Percentiles rank a stretch among this genome's conserved stretches.
Evolutionary conservation across 441 rosid species (phyloP).

Genomic region (Brassica balearica): DNA sequence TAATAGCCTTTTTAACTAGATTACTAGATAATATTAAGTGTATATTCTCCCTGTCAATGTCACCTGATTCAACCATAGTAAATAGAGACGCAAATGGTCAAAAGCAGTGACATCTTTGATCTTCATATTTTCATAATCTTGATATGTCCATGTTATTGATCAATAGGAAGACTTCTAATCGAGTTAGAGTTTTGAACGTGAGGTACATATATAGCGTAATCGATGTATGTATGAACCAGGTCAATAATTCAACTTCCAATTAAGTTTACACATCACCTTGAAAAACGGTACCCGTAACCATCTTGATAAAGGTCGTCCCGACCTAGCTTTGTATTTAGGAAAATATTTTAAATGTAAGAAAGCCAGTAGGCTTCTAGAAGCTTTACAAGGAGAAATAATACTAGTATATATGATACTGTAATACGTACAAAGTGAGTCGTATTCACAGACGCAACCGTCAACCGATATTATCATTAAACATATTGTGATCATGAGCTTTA

Average conservation of each 20-base stretch:
- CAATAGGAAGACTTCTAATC: background rate
- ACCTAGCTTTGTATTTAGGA: background rate
- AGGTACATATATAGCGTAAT: background rate
- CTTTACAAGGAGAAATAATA: constrained; percentile 1
- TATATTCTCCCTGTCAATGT: background rate
- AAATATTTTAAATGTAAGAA: background rate
- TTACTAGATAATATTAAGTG: background rate
- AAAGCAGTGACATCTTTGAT: background rate
- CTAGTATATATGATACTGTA: background rate
- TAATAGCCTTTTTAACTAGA: background rate
- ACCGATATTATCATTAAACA: constrained; percentile 15
- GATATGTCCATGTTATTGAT: background rate
- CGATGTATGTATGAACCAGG: background rate
- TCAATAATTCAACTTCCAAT: background rate
- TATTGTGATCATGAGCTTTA: background rate
- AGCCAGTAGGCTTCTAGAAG: constrained; percentile 24
- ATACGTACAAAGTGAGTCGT: constrained; percentile 18
- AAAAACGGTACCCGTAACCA: constrained; percentile 4
- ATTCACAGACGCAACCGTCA: constrained; percentile 35
- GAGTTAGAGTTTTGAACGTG: background rate
- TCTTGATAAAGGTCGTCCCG: constrained; percentile 6
- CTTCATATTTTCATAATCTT: background rate
- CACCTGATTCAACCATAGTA: background rate
- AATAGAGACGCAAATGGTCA: background rate
- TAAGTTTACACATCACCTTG: background rate